Evolutionary conservation across 345 rosid genomes (phyloP).

Genomic region (Excoecaria cochinchinensis): DNA sequence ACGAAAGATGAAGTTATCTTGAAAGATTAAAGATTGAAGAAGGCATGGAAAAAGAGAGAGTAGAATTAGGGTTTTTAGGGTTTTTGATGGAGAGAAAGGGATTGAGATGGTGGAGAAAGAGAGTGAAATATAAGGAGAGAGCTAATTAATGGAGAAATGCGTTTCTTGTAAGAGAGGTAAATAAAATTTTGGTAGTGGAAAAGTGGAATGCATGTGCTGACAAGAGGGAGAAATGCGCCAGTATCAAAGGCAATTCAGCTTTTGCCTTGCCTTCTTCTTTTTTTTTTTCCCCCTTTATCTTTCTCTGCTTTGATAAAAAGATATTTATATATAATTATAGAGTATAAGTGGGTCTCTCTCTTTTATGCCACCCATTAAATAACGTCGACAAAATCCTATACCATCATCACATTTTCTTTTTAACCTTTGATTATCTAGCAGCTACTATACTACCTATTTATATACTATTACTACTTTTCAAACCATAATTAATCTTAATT

Average conservation of each 20-base stretch:
- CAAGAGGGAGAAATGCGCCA: constrained; percentile 59
- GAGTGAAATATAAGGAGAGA: constrained; percentile 24
- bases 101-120: not conserved
- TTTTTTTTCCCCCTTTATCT: constrained; percentile 21
- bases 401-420: constrained; percentile 4
- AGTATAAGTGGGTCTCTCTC: constrained; percentile 48
- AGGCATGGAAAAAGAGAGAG: constrained; percentile 18
- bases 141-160: constrained; percentile 11
- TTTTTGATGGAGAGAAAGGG: no score
- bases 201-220: constrained; percentile 98
- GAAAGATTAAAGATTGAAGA: no score
- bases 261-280: constrained; percentile 25
- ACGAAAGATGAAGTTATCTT: no score
- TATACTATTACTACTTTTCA: not conserved
- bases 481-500: not conserved
- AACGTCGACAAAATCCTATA: constrained; percentile 1
- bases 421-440: not conserved
- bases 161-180: constrained; percentile 32
- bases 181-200: constrained; percentile 59
- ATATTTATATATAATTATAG: not conserved
- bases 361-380: not conserved
- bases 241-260: constrained; percentile 82
- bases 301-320: constrained; percentile 32
- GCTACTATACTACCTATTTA: not conserved
- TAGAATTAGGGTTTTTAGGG: no score